phyloP scores from a whole-genome alignment of 2,329 filamentous ascomycete genomes.

The Microdochium paspali region DNA sequence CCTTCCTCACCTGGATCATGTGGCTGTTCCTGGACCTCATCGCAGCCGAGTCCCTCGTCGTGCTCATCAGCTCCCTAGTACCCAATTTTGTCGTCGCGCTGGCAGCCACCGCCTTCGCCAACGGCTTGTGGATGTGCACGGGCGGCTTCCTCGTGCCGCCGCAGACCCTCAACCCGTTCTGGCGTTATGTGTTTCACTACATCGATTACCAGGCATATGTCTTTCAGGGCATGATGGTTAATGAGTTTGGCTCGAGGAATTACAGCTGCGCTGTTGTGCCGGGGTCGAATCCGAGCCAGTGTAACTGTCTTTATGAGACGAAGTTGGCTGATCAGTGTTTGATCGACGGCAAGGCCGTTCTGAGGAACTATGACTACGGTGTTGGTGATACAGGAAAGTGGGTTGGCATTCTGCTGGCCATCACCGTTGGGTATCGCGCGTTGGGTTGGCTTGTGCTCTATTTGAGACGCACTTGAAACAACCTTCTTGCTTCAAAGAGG shows the following conservation, averaged over 20 bases:
- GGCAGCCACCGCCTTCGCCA: conserved; percentile 74
- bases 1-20: conserved; percentile 71
- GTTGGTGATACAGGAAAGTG: conserved; percentile 55
- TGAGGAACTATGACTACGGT: conserved; percentile 61
- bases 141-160: conserved; percentile 73
- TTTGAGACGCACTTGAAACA: conserved; percentile 16
- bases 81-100: conserved; percentile 74
- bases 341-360: conserved; percentile 61
- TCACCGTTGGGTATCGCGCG: conserved; percentile 64
- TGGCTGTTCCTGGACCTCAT: conserved; percentile 81
- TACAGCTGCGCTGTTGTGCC: conserved; percentile 44
- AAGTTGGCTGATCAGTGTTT: conserved; percentile 53
- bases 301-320: conserved; percentile 63
- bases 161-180: conserved; percentile 68
- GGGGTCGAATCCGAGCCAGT: conserved; percentile 27
- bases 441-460: conserved; percentile 55
- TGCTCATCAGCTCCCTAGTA: conserved; percentile 63
- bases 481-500: no score
- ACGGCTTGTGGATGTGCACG: conserved; percentile 84
- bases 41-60: conserved; percentile 73
- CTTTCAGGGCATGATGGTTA: conserved; percentile 90
- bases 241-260: conserved; percentile 61
- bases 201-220: conserved; percentile 84
- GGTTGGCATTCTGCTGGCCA: conserved; percentile 69
- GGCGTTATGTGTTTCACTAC: conserved; percentile 80